Evolutionary conservation across 306 rosid species (phyloP).

Genomic region (Adenanthera pavonina): DNA sequence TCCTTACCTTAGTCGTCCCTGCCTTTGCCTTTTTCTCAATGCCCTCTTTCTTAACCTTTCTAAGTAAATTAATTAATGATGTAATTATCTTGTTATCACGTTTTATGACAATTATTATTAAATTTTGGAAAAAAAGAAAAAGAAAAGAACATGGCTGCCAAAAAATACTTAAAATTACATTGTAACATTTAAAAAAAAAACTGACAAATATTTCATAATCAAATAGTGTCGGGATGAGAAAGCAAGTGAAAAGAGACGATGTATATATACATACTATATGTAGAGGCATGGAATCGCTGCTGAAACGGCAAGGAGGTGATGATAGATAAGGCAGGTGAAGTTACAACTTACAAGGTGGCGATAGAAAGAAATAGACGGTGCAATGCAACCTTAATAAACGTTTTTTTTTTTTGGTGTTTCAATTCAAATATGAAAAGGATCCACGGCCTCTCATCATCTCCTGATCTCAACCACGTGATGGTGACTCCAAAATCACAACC

Average conservation of each 20-base stretch:
- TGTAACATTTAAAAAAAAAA: no score
- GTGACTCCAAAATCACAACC: constrained; percentile 33
- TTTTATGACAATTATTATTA: no score
- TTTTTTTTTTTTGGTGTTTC: no score
- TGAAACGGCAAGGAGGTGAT: neutral
- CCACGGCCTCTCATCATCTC: neutral
- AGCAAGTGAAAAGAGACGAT: neutral
- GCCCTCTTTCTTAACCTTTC: neutral
- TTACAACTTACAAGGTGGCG: neutral
- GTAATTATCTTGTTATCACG: no score
- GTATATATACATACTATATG: neutral
- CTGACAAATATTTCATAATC: neutral
- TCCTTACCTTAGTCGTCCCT: neutral
- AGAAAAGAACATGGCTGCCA: no score
- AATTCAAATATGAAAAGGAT: neutral
- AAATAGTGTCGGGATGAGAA: constrained; percentile 7
- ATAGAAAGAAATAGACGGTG: no score
- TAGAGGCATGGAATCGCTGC: neutral
- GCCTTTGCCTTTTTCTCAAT: neutral
- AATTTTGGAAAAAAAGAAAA: no score
- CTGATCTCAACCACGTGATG: constrained; percentile 53
- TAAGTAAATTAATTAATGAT: no score
- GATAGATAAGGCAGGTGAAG: neutral
- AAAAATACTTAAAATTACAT: no score
- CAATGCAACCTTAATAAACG: no score